Base-by-base conservation (phyloP, 306 rosid species). In the Castanea mollissima region DNA sequence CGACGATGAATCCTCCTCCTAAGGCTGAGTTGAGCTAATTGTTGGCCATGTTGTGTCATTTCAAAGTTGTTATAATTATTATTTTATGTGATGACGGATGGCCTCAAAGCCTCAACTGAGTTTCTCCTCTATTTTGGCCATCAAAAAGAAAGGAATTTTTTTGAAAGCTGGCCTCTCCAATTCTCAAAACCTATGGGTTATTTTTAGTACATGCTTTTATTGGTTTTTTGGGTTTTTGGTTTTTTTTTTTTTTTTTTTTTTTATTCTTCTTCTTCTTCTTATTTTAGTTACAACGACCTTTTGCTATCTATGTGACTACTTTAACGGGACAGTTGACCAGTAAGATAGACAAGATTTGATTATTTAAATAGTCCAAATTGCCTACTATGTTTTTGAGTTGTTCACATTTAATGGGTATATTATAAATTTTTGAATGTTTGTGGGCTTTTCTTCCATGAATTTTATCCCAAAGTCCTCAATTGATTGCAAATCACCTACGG, bases 251-350 rank as follows among this genome's bases (percentile, higher is more conserved):
- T 32, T 20, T 6, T 64, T 21, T 7, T 20, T 15, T 21, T 27
- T 10, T 6, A 0, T 4, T 0, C 8, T 11, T 41, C 54, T 18
- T 65, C 58, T 49, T 71, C 31, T 29, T 49, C 54, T 10, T 49
- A 2, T 77, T 84, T 89, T 91, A 23, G 91, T 91, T 88, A 52
- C 89, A 89, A 88, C 88, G 59, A 85, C 83, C 80, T 86, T 83
- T 86, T 80, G 86, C 84, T 68, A 63, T 74, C 32, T 74, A 82
- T 69, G 73, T 81, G 81, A 83, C 96, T 80, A 76, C 79, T 88
- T 89, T 88, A 85, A 83, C 88, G 92, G 96, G 85, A 68, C 81
- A 74, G 89, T 87, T 90, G 91, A 89, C 96, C 90, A 79, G 83
- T 79, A 77, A 74, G 54, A 19, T 49, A 81, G 76, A 81, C 87